These are phyloP conservation scores for Naganishia albida DNA, from an alignment of 1,284 basidiomycete genomes.

Conservation along the genomic window DNA sequence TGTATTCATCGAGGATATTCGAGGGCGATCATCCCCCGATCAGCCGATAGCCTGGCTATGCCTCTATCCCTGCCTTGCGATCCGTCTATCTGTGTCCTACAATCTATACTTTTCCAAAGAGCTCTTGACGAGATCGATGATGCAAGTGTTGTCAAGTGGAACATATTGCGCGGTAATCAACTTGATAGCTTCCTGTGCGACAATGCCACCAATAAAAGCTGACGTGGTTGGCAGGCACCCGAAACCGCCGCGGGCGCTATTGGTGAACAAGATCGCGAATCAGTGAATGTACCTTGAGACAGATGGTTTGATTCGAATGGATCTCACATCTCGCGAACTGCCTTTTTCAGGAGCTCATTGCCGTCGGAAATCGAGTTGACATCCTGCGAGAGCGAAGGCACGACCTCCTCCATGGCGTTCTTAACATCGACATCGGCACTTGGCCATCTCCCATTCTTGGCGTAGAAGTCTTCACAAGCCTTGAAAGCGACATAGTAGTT, in stretches of 20 bases:
- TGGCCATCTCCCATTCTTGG: constrained; percentile 53
- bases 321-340: constrained; percentile 76
- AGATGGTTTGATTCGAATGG: constrained; percentile 21
- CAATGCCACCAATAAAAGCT: constrained; percentile 87
- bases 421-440: constrained; percentile 45
- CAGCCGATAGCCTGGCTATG: too few species aligned
- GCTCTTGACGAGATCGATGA: constrained; percentile 74
- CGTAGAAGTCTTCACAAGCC: constrained; percentile 55
- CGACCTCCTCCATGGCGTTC: constrained; percentile 33
- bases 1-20: too few species aligned
- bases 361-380: constrained; percentile 34
- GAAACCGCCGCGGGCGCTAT: constrained; percentile 70
- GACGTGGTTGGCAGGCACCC: constrained; percentile 89
- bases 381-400: background rate
- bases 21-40: too few species aligned
- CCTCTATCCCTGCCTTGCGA: constrained; percentile 35
- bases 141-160: constrained; percentile 81
- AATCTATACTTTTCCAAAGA: constrained; percentile 50
- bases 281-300: constrained; percentile 12
- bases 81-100: constrained; percentile 37
- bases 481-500: constrained; percentile 54
- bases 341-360: constrained; percentile 63
- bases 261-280: background rate
- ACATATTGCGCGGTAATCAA: constrained; percentile 94
- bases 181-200: constrained; percentile 98